Evolutionary conservation across 805 yeast species (phyloP).

Genomic region (Tetrapisispora fleetii): DNA sequence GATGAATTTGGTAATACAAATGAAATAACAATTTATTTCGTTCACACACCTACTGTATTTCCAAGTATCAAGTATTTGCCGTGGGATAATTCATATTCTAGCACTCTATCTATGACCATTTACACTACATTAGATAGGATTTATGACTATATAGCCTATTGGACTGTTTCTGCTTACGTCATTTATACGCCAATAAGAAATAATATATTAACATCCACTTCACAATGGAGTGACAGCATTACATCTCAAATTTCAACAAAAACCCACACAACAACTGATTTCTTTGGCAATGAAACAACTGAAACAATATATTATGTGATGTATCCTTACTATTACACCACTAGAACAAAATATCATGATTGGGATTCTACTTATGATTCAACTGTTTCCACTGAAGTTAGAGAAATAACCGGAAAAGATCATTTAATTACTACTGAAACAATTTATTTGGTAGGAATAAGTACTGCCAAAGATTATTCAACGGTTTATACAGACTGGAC

Average conservation of each 20-base stretch:
- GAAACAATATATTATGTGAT: neutral
- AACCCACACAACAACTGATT: neutral
- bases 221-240: neutral
- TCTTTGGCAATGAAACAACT: neutral
- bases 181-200: neutral
- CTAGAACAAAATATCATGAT: neutral
- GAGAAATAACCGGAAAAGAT: constrained; percentile 1
- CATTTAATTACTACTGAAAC: constrained; percentile 4
- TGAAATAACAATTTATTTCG: neutral
- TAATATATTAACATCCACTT: neutral
- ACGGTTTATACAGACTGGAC: neutral
- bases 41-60: neutral
- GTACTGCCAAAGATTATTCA: neutral
- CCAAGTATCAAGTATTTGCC: neutral
- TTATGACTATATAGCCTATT: neutral
- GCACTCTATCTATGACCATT: neutral
- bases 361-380: neutral
- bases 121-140: neutral
- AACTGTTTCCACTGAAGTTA: neutral
- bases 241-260: neutral
- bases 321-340: neutral
- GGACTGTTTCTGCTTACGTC: neutral
- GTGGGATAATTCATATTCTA: neutral
- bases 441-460: constrained; percentile 4
- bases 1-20: neutral